Evolutionary conservation across 192 early-diverging fungal species (phyloP).

Genomic region (Backusella circina): DNA sequence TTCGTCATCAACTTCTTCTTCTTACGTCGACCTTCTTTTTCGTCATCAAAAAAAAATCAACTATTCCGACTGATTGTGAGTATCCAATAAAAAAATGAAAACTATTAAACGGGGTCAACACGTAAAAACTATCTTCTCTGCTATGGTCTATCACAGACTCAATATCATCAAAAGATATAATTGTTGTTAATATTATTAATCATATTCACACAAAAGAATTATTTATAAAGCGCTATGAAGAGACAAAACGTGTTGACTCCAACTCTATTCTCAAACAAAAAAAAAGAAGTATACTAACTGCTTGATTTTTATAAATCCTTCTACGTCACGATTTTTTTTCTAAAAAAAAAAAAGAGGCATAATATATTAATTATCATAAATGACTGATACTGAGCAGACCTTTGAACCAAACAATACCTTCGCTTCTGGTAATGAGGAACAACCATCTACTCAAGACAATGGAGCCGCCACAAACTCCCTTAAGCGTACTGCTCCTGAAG

Average conservation of each 20-base stretch:
- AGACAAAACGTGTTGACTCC: not conserved
- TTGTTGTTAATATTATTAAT: not conserved
- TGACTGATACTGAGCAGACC: not conserved
- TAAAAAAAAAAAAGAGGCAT: not conserved
- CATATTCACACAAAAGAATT: not conserved
- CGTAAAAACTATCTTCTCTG: not conserved
- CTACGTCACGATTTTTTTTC: not conserved
- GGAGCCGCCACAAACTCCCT: not conserved
- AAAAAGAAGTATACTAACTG: not conserved
- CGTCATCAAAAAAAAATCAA: slow-evolving; percentile 5
- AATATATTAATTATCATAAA: not conserved
- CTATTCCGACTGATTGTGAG: slow-evolving; percentile 4
- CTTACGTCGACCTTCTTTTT: slow-evolving; percentile 5
- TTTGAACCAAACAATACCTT: not conserved
- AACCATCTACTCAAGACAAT: not conserved
- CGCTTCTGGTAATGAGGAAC: not conserved
- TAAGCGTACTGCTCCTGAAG: not conserved
- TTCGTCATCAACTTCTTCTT: slow-evolving; percentile 3
- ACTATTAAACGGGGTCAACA: not conserved
- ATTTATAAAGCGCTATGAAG: not conserved
- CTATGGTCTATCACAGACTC: not conserved
- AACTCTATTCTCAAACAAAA: not conserved
- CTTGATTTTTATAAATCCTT: not conserved
- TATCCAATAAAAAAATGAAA: slow-evolving; percentile 4
- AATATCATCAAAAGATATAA: not conserved